Evolutionary conservation across 1,139 yeast genomes (phyloP).

Genomic region (Hanseniaspora uvarum): DNA sequence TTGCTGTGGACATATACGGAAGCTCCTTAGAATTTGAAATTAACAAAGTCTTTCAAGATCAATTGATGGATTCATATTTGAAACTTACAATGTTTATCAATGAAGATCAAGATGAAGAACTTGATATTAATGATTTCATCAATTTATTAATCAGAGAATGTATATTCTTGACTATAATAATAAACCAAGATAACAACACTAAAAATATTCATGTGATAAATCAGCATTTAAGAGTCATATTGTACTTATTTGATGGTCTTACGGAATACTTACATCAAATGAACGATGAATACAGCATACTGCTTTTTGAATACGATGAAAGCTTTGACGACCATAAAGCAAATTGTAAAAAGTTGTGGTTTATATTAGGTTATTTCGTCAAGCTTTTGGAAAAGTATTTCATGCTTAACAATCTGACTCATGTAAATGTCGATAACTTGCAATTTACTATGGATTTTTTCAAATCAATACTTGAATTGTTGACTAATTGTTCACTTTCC

Average conservation of each 20-base stretch:
- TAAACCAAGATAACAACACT: background rate
- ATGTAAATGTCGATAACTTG: background rate
- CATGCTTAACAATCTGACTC: background rate
- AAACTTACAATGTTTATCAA: background rate
- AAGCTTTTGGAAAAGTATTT: background rate
- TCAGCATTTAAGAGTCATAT: slow-evolving; percentile 8
- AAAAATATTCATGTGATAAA: slow-evolving; percentile 3
- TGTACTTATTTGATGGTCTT: slow-evolving; percentile 10
- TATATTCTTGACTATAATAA: background rate
- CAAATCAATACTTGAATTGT: background rate
- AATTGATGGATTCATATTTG: background rate
- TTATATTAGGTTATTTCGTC: slow-evolving; percentile 4
- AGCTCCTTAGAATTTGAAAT: slow-evolving; percentile 4
- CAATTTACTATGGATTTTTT: slow-evolving; percentile 6
- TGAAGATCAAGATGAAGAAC: background rate
- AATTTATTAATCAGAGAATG: background rate
- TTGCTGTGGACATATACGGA: slow-evolving; percentile 16
- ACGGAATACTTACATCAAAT: slow-evolving; percentile 6
- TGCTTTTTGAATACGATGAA: background rate
- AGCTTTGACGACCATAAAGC: background rate
- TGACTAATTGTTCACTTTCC: background rate
- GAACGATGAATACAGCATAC: background rate
- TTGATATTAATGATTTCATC: background rate
- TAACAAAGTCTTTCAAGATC: background rate
- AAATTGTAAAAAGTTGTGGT: slow-evolving; percentile 4